These are phyloP conservation scores for Heterobasidion irregulare DNA, from an alignment of 1,284 basidiomycete genomes.

Conservation along the genomic window DNA sequence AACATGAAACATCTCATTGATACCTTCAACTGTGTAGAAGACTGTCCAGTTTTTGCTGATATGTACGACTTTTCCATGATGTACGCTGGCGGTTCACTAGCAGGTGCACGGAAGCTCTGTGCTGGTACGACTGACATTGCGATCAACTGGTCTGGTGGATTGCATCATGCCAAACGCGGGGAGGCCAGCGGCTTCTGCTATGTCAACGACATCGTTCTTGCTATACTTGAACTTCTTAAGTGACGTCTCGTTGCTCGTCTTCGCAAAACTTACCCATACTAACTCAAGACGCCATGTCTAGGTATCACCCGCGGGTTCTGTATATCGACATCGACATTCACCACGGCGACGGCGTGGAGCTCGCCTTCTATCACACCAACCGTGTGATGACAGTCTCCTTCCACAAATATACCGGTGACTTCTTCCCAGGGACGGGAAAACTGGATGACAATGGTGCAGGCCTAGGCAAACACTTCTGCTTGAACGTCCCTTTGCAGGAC, in stretches of 20 bases:
- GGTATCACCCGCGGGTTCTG: conserved; percentile 84
- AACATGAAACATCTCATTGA: conserved; percentile 71
- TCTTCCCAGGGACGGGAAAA: conserved; percentile 95
- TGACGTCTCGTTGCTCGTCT: conserved; percentile 23
- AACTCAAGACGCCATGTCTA: conserved; percentile 20
- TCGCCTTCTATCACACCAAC: conserved; percentile 97
- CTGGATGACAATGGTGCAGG: conserved; percentile 85
- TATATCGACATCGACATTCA: conserved; percentile 98
- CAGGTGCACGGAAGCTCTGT: conserved; percentile 81
- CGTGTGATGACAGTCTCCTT: conserved; percentile 98
- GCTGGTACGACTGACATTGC: conserved; percentile 91
- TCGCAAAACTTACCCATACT: neutral
- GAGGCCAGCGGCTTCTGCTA: conserved; percentile 98
- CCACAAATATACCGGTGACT: conserved; percentile 98
- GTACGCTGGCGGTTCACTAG: conserved; percentile 88
- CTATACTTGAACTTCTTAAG: conserved; percentile 89
- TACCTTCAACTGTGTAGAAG: conserved; percentile 85
- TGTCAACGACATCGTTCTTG: conserved; percentile 92
- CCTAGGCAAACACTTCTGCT: conserved; percentile 88
- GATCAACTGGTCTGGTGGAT: conserved; percentile 94
- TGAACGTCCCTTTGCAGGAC: conserved; percentile 94
- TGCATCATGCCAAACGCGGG: conserved; percentile 93
- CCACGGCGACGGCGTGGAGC: conserved; percentile 94
- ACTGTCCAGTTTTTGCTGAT: conserved; percentile 90
- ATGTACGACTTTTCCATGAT: conserved; percentile 90